phyloP scores from a whole-genome alignment of 139 green algal genomes.

The Ulvella scutata region DNA sequence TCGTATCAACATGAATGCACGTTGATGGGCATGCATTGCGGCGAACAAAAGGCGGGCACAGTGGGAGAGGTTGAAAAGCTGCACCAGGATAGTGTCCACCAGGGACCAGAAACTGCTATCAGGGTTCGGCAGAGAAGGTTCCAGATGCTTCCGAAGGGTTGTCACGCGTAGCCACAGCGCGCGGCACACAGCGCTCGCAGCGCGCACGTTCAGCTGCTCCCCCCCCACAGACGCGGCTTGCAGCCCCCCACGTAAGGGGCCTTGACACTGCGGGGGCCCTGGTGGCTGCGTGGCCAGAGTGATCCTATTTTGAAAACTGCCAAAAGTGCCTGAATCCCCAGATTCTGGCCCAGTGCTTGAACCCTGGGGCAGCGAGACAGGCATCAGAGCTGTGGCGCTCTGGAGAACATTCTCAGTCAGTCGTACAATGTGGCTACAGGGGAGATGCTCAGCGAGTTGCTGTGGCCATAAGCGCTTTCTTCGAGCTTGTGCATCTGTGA shows the following conservation, averaged over 20 bases:
- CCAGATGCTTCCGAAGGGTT: not conserved
- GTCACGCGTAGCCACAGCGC: not conserved
- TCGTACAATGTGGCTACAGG: not conserved
- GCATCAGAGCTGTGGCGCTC: too few relatives aligned
- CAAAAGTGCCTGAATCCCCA: too few relatives aligned
- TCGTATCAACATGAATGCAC: too few relatives aligned
- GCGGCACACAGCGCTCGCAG: not conserved
- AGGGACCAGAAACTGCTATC: not conserved
- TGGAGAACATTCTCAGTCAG: not conserved
- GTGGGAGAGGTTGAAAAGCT: too few relatives aligned
- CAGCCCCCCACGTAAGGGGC: too few relatives aligned
- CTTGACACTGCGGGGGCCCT: too few relatives aligned
- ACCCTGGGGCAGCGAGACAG: too few relatives aligned
- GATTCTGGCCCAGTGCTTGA: too few relatives aligned
- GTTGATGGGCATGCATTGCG: too few relatives aligned
- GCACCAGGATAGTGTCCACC: not conserved
- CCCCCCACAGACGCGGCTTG: not conserved
- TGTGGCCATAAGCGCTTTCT: not conserved
- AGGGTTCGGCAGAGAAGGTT: not conserved
- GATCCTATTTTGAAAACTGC: too few relatives aligned
- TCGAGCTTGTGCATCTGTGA: not conserved
- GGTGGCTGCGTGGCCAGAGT: too few relatives aligned
- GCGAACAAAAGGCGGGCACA: too few relatives aligned
- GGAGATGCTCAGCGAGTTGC: not conserved
- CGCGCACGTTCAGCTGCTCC: not conserved